Percentiles rank a stretch among this genome's conserved stretches.
Evolutionary conservation across 495 filamentous ascomycete species (phyloP).

Genomic region (Tetracladium marchalianum): DNA sequence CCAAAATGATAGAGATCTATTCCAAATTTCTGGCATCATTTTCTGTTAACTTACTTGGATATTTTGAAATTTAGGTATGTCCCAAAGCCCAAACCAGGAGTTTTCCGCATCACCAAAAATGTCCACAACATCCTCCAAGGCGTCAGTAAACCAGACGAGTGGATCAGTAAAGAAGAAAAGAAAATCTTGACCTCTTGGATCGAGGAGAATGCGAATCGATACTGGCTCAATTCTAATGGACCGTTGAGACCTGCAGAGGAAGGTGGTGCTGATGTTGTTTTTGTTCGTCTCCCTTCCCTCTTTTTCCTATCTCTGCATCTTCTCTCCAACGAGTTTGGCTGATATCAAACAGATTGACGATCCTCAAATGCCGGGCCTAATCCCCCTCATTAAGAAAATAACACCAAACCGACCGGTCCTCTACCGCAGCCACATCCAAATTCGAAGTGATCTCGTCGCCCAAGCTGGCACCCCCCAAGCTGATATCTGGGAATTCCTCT

Average conservation of each 20-base stretch:
- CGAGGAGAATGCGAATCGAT: conserved; percentile 62
- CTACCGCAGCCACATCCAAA: conserved; percentile 77
- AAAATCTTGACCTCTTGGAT: conserved; percentile 61
- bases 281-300: conserved; percentile 35
- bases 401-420: conserved; percentile 71
- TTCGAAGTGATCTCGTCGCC: conserved; percentile 63
- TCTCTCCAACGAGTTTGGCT: neutral
- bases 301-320: too few species aligned
- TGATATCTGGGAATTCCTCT: conserved; percentile 71
- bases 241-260: conserved; percentile 55
- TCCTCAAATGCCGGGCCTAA: conserved; percentile 78
- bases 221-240: conserved; percentile 62
- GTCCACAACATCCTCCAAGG: conserved; percentile 92
- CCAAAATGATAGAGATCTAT: neutral
- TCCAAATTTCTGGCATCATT: neutral
- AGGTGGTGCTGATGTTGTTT: conserved; percentile 71
- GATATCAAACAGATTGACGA: conserved; percentile 51
- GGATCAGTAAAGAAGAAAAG: conserved; percentile 51
- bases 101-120: conserved; percentile 82
- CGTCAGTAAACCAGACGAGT: conserved; percentile 52
- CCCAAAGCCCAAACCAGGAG: conserved; percentile 72
- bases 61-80: conserved; percentile 45
- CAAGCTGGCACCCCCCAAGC: conserved; percentile 54
- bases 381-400: conserved; percentile 61
- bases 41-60: neutral